Evolutionary conservation across 495 filamentous ascomycete species (phyloP).

Genomic region (Cladorrhinum samala): DNA sequence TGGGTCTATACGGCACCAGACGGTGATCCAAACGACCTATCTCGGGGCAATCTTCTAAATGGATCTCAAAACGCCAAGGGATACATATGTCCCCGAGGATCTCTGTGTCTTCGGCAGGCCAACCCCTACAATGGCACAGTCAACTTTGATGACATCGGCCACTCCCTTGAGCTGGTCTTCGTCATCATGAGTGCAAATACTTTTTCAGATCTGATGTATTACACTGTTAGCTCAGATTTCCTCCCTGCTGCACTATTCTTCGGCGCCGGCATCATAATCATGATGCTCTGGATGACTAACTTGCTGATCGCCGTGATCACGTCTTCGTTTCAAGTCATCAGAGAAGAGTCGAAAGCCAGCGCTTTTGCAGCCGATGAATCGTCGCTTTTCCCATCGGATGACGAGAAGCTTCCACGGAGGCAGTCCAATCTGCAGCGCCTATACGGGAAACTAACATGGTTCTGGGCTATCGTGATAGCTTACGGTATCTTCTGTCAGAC

Average conservation of each 20-base stretch:
- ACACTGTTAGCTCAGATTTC: conserved; percentile 85
- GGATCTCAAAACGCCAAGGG: conserved; percentile 62
- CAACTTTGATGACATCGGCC: conserved; percentile 89
- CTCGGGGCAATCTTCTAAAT: conserved; percentile 8
- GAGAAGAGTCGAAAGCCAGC: conserved; percentile 90
- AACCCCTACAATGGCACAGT: conserved; percentile 84
- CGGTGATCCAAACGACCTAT: conserved; percentile 14
- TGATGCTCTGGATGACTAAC: conserved; percentile 96
- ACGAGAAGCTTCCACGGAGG: conserved; percentile 42
- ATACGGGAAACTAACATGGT: conserved; percentile 63
- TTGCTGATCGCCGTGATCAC: conserved; percentile 97
- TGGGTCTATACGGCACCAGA: conserved; percentile 51
- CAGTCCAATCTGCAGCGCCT: conserved; percentile 56
- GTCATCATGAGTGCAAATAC: conserved; percentile 98
- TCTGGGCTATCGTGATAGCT: conserved; percentile 79
- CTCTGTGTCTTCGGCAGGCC: conserved; percentile 67
- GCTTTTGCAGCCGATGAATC: conserved; percentile 74
- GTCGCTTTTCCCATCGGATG: conserved; percentile 29
- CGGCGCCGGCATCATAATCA: conserved; percentile 77
- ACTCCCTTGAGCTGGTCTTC: conserved; percentile 93
- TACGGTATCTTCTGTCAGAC: conserved; percentile 70
- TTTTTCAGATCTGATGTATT: conserved; percentile 89
- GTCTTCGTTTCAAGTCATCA: conserved; percentile 95
- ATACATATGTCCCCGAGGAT: conserved; percentile 81
- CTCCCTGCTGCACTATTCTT: conserved; percentile 80